Evolutionary conservation across 2,329 filamentous ascomycete species (phyloP), one percentile per base, ranked within the genome.

Genomic region (Curvularia verruculosa): DNA sequence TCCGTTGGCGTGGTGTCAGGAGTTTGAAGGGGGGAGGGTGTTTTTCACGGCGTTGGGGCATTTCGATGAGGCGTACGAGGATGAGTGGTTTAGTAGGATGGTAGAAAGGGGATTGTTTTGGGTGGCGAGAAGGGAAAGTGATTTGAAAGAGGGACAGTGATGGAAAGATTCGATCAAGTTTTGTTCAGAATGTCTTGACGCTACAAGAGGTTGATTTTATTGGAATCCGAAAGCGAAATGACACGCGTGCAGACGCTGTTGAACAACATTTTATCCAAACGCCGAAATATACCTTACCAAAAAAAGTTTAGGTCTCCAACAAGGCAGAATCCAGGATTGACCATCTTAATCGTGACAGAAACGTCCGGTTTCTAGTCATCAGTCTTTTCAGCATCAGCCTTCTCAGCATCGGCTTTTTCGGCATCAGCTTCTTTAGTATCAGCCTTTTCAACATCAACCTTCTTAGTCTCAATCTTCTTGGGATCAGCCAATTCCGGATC

Each of bases 371-470:
- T n/a, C 15, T 37, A 49, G 5, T 46, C 41, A 24, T 43, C 43
- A 3, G 74, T 77, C 48, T 79, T 71, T 49, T 80, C 75, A 1
- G 79, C 78, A 50, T 74, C 67, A 15, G 26, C 26, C 26, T 28
- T 7, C 28, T 29, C 28, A 29, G 28, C 9, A 1, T 29, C 28
- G n/a, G 26, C 26, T 9, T 28, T 7, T 10, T 29, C 28, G 12
- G 28, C 9, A 1, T 29, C 28, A 29, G 28, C 9, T 10, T 29
- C 12, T 29, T 29, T 10, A 29, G 28, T 12, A 29, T 12, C 28
- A 10, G 9, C 28, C 28, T 29, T 2, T 29, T 29, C 8, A 12
- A 10, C 3, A 29, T 2, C 28, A 12, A 3, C 28, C 28, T 29
- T 29, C 28, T 29, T 29, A 9, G 8, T 29, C 10, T 29, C 28